Conservation (phyloP, 2,329 filamentous ascomycete species). For the Lasiodiplodia gonubiensis region DNA sequence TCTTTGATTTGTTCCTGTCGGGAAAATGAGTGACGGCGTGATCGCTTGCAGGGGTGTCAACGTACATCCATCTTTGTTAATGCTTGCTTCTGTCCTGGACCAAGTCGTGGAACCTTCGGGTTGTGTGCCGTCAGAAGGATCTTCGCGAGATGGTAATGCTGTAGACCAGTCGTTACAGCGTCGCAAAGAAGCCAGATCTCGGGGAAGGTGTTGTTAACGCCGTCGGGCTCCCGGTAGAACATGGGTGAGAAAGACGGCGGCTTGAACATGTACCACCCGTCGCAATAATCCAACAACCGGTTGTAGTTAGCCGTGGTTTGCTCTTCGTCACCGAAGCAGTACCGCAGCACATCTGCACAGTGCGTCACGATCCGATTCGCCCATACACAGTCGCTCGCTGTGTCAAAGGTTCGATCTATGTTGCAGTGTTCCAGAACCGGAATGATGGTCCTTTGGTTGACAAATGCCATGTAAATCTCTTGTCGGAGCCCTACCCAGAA, state of each 20-base stretch:
- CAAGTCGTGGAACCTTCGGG: constrained; percentile 59
- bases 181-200: constrained; percentile 63
- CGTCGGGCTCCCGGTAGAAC: constrained; percentile 51
- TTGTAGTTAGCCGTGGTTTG: constrained; percentile 48
- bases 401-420: constrained; percentile 47
- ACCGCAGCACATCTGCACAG: constrained; percentile 52
- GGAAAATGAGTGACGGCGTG: background rate
- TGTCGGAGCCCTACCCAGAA: constrained; percentile 43
- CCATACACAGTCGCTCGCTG: constrained; percentile 49
- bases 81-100: constrained; percentile 47
- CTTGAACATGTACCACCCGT: constrained; percentile 54
- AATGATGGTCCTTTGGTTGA: constrained; percentile 38
- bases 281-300: constrained; percentile 53
- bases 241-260: constrained; percentile 63
- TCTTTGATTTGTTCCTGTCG: constrained; percentile 52
- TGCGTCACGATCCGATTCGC: constrained; percentile 50
- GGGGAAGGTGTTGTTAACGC: constrained; percentile 57
- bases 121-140: constrained; percentile 64
- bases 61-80: constrained; percentile 50
- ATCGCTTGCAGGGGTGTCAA: constrained; percentile 7
- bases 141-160: constrained; percentile 64
- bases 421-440: constrained; percentile 34
- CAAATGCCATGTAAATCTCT: constrained; percentile 43
- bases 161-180: constrained; percentile 64
- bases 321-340: constrained; percentile 60